Conservation (phyloP, 169 alveolate species). For the Babesia microti region DNA sequence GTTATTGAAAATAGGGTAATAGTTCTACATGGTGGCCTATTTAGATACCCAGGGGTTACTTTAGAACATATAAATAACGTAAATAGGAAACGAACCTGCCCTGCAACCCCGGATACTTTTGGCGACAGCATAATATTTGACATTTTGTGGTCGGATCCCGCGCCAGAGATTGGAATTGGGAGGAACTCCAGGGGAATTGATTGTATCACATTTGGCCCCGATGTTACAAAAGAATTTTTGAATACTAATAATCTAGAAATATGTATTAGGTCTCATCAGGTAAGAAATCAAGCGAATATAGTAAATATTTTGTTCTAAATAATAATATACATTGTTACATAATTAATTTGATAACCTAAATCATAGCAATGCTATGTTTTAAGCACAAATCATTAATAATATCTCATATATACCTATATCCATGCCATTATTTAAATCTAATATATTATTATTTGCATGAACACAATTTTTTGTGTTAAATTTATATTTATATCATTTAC, state of each 20-base stretch:
- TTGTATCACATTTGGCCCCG: slow-evolving; percentile 82
- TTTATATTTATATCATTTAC: no score
- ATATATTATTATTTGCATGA: no score
- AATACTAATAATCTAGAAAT: slow-evolving; percentile 69
- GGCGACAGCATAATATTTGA: slow-evolving; percentile 79
- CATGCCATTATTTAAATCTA: no score
- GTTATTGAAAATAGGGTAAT: slow-evolving; percentile 70
- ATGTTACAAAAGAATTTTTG: slow-evolving; percentile 72
- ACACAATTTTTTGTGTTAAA: no score
- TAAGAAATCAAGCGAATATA: no score
- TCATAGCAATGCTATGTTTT: no score
- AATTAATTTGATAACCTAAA: no score
- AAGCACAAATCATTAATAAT: no score
- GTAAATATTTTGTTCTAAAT: no score
- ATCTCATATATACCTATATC: no score
- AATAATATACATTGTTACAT: no score
- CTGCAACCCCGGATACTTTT: slow-evolving; percentile 67
- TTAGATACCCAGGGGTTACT: slow-evolving; percentile 71
- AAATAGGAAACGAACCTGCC: slow-evolving; percentile 72
- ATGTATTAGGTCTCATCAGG: slow-evolving; percentile 81
- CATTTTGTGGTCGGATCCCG: slow-evolving; percentile 83
- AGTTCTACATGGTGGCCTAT: slow-evolving; percentile 81
- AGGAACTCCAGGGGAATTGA: slow-evolving; percentile 76
- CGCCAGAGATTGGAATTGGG: slow-evolving; percentile 64
- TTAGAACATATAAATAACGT: slow-evolving; percentile 64